Evolutionary conservation across 2,329 filamentous ascomycete genomes (phyloP), one percentile per base, ranked within the genome.

Genomic region (Pyricularia pennisetigena): DNA sequence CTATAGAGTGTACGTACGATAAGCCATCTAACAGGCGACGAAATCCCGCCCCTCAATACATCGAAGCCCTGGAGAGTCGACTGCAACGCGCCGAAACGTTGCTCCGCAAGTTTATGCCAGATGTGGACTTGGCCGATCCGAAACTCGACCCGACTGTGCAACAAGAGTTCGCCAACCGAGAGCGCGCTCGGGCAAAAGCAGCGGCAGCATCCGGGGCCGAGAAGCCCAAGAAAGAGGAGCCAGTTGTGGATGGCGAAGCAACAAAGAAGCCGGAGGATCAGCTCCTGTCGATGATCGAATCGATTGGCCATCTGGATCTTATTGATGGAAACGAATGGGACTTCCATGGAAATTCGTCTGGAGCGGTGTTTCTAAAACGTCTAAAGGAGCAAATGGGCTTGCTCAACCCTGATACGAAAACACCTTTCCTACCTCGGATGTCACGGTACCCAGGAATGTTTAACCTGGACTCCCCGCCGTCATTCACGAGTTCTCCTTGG

Each of bases 241-340:
- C 67, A 71, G 8, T 70, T 70, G 41, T 69, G 68, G 2, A 68
- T 63, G n/a, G 49, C 54, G 74, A 71, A 70, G 30, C 78, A 10
- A 49, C 16, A n/a, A 57, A 81, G 64, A 84, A 84, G 32, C 84
- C 89, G 63, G 92, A 94, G 72, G 87, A 86, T 12, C 86, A 94
- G 71, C 82, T 99, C 29, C 89, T 94, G 75, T 97, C 94, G 30
- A 98, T 99, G 94, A 93, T 98, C 69, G 91, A 94, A 75, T 92
- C 92, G 61, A 93, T 94, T 2, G 95, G 94, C 49, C 91, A 94
- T 75, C 84, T 99, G 23, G 94, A 98, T 74, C 84, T 98, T 41
- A 93, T 97, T 73, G 94, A 98, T 72, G 88, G 89, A 73, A 94
- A 94, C 61, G 88, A 95, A 73, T 97, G 93, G 88, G 94, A 98